Conservation (phyloP, 2,329 filamentous ascomycete genomes). For the Thielaviopsis musarum region DNA sequence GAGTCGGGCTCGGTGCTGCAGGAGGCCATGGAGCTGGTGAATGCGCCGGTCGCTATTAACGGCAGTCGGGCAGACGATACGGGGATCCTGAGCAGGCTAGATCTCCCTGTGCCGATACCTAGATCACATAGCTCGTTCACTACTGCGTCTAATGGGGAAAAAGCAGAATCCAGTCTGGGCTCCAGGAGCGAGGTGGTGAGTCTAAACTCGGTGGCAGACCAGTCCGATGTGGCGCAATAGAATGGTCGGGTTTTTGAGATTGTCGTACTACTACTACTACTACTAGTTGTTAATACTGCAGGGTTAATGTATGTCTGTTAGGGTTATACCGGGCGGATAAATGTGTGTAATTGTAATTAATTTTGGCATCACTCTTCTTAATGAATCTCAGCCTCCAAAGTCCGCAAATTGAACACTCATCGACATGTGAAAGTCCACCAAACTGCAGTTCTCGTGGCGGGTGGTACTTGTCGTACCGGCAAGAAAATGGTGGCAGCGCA, state of each 20-base stretch:
- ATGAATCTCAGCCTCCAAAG: neutral
- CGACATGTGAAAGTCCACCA: neutral
- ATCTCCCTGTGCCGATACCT: conserved; percentile 5
- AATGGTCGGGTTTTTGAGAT: neutral
- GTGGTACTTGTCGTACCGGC: no score
- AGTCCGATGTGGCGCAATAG: neutral
- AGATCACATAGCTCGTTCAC: conserved; percentile 2
- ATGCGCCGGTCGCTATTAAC: conserved; percentile 18
- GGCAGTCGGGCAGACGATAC: conserved; percentile 20
- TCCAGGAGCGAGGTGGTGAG: conserved; percentile 5
- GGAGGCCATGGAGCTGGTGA: conserved; percentile 50
- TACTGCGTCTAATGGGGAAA: conserved; percentile 4
- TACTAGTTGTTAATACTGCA: neutral
- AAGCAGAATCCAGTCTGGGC: conserved; percentile 17
- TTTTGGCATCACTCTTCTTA: no score
- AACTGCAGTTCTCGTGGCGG: no score
- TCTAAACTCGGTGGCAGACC: conserved; percentile 2
- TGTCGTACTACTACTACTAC: no score
- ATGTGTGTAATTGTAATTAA: neutral
- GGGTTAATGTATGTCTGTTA: neutral
- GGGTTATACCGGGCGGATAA: neutral
- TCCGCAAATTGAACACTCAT: neutral
- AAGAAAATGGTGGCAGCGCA: no score
- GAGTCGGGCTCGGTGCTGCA: conserved; percentile 65
- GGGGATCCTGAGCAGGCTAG: conserved; percentile 7